Evolutionary conservation across 306 rosid genomes (phyloP), one percentile per base, ranked within the genome.

Genomic region (Cucurbita moschata): DNA sequence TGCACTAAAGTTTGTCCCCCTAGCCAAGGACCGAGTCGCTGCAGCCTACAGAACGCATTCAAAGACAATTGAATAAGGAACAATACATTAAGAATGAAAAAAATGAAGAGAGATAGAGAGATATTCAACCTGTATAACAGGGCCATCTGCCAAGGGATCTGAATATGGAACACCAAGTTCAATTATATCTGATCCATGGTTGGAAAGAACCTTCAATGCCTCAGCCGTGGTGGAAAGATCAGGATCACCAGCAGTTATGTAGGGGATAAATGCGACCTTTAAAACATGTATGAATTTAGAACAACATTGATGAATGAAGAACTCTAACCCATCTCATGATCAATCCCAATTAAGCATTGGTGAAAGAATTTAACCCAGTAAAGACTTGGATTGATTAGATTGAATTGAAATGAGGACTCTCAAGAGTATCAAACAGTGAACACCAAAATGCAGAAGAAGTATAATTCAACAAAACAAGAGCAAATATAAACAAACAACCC

Each of bases 81-180:
- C 44, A 60, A 58, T 47, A 62, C 8, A 44, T 14, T 14, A 4
- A 50, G 66, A 71, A 78, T 13, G 50, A 38, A 35, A 44, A 15
- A 15, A 47, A 49, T 30, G 6, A 50, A 59, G 49, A 16, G 96
- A 91, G 49, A 19, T 19, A 38, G 26, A 66, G 56, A 76, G 94
- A n/a, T 49, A 37, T 19, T 67, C 40, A 78, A 94, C 99, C 99
- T 94, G 98, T 77, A 94, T 94, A 81, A 90, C 97, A 38, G 97
- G 98, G 74, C 98, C 98, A 83, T 94, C 98, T 5, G 98, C 98
- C 85, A 94, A 82, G 76, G 98, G 97, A 83, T 94, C 97, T 12
- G 98, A 90, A 78, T 94, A 94, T 0, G 97, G 98, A 72, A 91
- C 92, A 7, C 98, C 98, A 2, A 94, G 80, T 77, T 94, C 98